Evolutionary conservation across 1,284 basidiomycete genomes (phyloP).

Genomic region (Jaminaea rosea): DNA sequence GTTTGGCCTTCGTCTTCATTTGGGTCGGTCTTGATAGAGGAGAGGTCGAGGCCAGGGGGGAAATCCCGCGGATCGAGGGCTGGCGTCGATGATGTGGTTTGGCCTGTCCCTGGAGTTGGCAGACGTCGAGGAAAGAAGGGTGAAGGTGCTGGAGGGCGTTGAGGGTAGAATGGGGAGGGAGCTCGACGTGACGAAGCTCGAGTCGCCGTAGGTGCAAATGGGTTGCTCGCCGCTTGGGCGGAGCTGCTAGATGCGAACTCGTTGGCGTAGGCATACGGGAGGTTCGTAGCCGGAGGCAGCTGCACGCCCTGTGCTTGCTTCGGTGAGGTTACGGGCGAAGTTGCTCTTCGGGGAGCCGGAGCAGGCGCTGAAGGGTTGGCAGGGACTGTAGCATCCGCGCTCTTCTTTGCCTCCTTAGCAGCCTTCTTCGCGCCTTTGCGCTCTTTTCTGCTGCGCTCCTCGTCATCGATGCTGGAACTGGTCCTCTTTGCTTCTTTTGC

Average conservation of each 20-base stretch:
- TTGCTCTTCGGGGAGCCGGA: too few species aligned
- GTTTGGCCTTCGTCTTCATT: background rate
- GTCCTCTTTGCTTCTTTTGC: background rate
- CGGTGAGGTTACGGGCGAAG: background rate
- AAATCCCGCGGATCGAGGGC: background rate
- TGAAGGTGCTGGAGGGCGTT: background rate
- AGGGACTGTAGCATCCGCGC: too few species aligned
- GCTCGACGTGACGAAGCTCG: background rate
- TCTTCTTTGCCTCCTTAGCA: background rate
- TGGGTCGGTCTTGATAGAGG: background rate
- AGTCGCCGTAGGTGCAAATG: background rate
- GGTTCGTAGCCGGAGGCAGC: too few species aligned
- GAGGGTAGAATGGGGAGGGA: background rate
- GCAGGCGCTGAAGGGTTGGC: too few species aligned
- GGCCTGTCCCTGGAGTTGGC: too few species aligned
- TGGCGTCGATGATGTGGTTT: background rate
- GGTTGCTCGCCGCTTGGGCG: background rate
- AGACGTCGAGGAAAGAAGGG: background rate
- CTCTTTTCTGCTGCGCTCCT: background rate
- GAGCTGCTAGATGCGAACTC: too few species aligned
- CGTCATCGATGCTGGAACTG: background rate
- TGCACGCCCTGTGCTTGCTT: background rate
- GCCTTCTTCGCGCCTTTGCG: background rate
- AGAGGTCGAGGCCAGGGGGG: slow-evolving; percentile 1
- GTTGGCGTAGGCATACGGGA: too few species aligned